A percentile compares a stretch with the other conserved stretches of the same genome.
Conservation (phyloP, 78 protist species). For the Acrasis kona region DNA sequence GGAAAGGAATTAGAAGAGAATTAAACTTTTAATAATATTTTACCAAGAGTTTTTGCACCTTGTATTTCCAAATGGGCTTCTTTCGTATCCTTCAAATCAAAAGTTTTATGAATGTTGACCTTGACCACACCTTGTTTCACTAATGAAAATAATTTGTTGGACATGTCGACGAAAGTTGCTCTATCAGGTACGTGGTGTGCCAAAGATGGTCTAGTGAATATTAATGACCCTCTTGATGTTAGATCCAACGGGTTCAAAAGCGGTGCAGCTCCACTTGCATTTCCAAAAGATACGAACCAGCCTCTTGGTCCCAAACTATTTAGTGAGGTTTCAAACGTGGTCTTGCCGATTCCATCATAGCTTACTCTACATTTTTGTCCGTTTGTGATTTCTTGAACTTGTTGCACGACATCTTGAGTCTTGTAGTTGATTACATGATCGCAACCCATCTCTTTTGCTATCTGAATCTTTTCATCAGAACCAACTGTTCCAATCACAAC, state of each 20-base stretch:
- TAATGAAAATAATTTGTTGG: not conserved
- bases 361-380: slow-evolving; percentile 28
- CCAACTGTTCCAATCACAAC: slow-evolving; percentile 63
- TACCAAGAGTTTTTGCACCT: not conserved
- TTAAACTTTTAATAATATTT: not conserved
- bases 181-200: slow-evolving; percentile 21
- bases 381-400: not conserved
- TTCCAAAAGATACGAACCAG: slow-evolving; percentile 44
- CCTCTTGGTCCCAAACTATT: slow-evolving; percentile 41
- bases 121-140: not conserved
- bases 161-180: not conserved
- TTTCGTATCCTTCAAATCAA: not conserved
- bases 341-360: slow-evolving; percentile 61
- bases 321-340: slow-evolving; percentile 39
- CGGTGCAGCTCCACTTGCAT: slow-evolving; percentile 58
- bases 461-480: slow-evolving; percentile 36
- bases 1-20: too few relatives aligned
- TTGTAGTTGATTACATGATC: slow-evolving; percentile 50
- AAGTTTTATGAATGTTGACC: not conserved
- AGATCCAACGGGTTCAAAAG: slow-evolving; percentile 39
- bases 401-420: not conserved
- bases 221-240: slow-evolving; percentile 29
- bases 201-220: slow-evolving; percentile 49
- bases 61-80: not conserved
- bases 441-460: slow-evolving; percentile 28